These are phyloP conservation scores for Aspergillus ostianus DNA, from an alignment of 495 filamentous ascomycete species.

Conservation along the genomic window DNA sequence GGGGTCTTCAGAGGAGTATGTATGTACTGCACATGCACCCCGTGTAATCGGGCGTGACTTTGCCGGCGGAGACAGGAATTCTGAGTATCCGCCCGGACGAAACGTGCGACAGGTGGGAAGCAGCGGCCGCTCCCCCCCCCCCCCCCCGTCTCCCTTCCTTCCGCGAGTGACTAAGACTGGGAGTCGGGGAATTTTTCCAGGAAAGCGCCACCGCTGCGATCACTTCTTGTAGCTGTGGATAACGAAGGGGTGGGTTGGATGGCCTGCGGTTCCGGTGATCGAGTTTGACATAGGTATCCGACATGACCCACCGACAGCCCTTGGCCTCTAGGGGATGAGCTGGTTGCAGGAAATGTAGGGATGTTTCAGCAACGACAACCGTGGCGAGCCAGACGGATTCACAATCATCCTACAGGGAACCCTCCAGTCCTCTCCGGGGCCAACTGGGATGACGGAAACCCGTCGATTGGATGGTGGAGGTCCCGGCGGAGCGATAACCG, in stretches of 20 bases:
- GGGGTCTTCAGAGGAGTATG: not conserved
- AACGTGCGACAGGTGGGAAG: not conserved
- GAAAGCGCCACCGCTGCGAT: not conserved
- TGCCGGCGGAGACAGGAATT: not conserved
- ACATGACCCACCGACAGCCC: not conserved
- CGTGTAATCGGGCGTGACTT: not conserved
- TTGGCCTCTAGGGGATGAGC: not conserved
- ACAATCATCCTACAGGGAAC: not conserved
- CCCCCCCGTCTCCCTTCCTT: not conserved
- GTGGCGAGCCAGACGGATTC: not conserved
- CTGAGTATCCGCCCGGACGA: not conserved
- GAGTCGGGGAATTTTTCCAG: not conserved
- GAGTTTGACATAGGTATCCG: not conserved
- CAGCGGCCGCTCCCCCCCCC: not conserved
- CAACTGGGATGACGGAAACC: conserved; percentile 1
- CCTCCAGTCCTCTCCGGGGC: conserved; percentile 1
- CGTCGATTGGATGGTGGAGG: conserved; percentile 3
- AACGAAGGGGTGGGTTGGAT: not conserved
- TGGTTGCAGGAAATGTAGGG: not conserved
- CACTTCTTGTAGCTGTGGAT: not conserved
- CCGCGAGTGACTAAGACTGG: not conserved
- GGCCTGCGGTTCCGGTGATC: not conserved
- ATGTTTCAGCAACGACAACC: not conserved
- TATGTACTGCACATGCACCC: not conserved
- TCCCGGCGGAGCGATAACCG: not conserved